Conservation (phyloP, 805 yeast genomes). For the Candida anglica region DNA sequence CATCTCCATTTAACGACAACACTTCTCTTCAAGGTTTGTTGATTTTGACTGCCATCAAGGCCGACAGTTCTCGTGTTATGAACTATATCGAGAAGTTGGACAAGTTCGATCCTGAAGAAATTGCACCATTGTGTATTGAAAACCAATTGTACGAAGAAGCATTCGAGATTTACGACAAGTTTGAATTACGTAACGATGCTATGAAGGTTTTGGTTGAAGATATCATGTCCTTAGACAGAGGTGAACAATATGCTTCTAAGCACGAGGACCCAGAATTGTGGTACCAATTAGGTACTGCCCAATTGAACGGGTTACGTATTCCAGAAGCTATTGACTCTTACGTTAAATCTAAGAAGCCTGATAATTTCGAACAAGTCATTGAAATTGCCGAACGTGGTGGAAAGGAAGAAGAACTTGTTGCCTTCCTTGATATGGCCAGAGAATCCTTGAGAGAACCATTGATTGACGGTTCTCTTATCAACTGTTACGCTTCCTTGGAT, state of each 20-base stretch:
- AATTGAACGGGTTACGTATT: conserved; percentile 86
- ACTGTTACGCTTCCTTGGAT: conserved; percentile 78
- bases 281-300: conserved; percentile 95
- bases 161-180: conserved; percentile 83
- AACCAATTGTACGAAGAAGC: conserved; percentile 92
- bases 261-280: conserved; percentile 82
- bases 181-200: conserved; percentile 73
- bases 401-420: conserved; percentile 87
- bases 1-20: conserved; percentile 95
- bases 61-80: conserved; percentile 81
- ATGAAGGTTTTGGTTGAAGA: conserved; percentile 90
- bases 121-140: conserved; percentile 88
- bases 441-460: conserved; percentile 84
- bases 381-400: conserved; percentile 95
- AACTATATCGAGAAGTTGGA: conserved; percentile 86
- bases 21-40: conserved; percentile 91
- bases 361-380: conserved; percentile 85
- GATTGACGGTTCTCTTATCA: conserved; percentile 87
- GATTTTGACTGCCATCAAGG: conserved; percentile 91
- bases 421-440: conserved; percentile 89
- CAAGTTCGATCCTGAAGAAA: conserved; percentile 88
- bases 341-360: conserved; percentile 86
- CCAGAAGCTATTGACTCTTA: conserved; percentile 91
- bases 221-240: conserved; percentile 91
- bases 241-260: conserved; percentile 88